Percentiles rank a stretch among this genome's conserved stretches.
These are phyloP conservation scores for Medakamo hakoo DNA, from an alignment of 139 green algal genomes.

Conservation along the genomic window DNA sequence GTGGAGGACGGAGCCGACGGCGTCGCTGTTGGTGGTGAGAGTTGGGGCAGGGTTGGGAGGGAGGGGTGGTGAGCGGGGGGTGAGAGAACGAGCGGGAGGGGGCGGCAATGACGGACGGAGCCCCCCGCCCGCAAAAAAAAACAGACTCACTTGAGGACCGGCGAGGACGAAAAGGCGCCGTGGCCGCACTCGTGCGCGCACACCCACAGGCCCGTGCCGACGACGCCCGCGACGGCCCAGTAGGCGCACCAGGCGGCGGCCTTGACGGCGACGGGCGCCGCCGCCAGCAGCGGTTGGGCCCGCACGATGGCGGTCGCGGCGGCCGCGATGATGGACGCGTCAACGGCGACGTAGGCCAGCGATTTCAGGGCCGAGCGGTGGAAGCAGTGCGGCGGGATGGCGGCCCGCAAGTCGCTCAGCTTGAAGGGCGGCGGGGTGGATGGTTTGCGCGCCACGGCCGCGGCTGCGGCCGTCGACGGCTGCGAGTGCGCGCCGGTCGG, in stretches of 20 bases:
- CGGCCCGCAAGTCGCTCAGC: constrained; percentile 41
- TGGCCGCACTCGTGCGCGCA: constrained; percentile 78
- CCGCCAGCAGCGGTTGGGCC: constrained; percentile 11
- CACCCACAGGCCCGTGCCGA: constrained; percentile 60
- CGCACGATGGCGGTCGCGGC: constrained; percentile 32
- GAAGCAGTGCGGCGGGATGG: constrained; percentile 76
- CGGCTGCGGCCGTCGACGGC: too few species aligned
- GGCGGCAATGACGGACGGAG: too few species aligned
- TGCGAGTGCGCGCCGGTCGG: too few species aligned
- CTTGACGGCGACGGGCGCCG: constrained; percentile 19
- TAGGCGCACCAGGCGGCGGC: constrained; percentile 48
- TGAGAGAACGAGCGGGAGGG: too few species aligned
- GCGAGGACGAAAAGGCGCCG: neutral
- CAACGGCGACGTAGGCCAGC: constrained; percentile 38
- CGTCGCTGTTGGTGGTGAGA: constrained; percentile 49
- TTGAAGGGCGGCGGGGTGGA: constrained; percentile 40
- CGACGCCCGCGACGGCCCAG: constrained; percentile 52
- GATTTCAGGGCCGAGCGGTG: constrained; percentile 29
- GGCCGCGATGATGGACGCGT: constrained; percentile 31
- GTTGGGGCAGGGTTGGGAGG: constrained; percentile 35
- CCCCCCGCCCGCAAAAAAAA: too few species aligned
- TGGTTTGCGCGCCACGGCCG: neutral
- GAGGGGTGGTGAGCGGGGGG: neutral
- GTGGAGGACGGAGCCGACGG: constrained; percentile 63
- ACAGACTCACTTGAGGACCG: neutral